Conservation (phyloP, 2,329 filamentous ascomycete genomes). For the Leptoxyphium fumago region DNA sequence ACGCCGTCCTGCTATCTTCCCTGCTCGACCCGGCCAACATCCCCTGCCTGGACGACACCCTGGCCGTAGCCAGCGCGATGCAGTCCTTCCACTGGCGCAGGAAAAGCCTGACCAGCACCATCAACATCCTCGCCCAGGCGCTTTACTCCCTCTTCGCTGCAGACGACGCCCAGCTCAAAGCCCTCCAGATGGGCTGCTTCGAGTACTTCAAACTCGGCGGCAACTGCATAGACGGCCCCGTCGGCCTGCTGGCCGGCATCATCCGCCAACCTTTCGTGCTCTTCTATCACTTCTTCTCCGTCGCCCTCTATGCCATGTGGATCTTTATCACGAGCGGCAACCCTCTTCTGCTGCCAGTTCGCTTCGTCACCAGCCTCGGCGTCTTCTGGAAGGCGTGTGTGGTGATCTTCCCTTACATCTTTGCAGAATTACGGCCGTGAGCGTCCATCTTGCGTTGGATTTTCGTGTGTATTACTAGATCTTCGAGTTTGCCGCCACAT, state of each 20-base stretch:
- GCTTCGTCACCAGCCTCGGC: slow-evolving; percentile 25
- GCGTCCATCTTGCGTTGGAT: background rate
- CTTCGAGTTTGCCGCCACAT: slow-evolving; percentile 1
- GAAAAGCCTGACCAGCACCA: slow-evolving; percentile 69
- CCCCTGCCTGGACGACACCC: slow-evolving; percentile 52
- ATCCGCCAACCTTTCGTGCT: slow-evolving; percentile 63
- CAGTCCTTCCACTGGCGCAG: slow-evolving; percentile 70
- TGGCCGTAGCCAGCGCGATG: slow-evolving; percentile 53
- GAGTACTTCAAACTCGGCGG: slow-evolving; percentile 69
- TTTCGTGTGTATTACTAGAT: background rate
- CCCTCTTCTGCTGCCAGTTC: slow-evolving; percentile 24
- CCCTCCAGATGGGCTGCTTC: slow-evolving; percentile 83
- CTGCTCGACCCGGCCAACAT: slow-evolving; percentile 57
- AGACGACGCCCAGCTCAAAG: slow-evolving; percentile 58
- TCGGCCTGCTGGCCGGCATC: slow-evolving; percentile 67
- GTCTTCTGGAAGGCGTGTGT: slow-evolving; percentile 37
- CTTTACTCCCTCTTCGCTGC: slow-evolving; percentile 87
- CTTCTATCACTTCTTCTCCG: slow-evolving; percentile 86
- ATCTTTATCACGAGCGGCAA: slow-evolving; percentile 37
- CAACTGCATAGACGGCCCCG: slow-evolving; percentile 61
- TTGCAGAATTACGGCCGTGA: slow-evolving; percentile 18
- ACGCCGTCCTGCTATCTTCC: slow-evolving; percentile 63
- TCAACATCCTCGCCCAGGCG: slow-evolving; percentile 95
- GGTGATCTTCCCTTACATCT: slow-evolving; percentile 38
- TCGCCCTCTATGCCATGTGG: slow-evolving; percentile 81